phyloP scores from a whole-genome alignment of 345 rosid species.

The Gossypium australe region DNA sequence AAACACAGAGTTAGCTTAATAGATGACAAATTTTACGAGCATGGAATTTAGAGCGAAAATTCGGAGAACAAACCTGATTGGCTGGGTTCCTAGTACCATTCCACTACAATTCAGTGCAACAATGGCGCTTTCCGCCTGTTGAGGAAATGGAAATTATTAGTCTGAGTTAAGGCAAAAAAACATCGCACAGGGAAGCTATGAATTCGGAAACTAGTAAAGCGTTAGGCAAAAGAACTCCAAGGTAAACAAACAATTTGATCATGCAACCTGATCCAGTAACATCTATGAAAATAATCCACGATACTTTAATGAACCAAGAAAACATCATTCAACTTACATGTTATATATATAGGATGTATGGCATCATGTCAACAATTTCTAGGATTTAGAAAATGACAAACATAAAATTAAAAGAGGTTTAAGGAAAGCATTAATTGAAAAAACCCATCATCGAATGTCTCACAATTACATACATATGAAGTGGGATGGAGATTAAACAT shows the following conservation, averaged over 20 bases:
- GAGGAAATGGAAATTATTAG: conserved; percentile 12
- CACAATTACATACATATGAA: not conserved
- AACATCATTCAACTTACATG: not conserved
- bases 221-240: not conserved
- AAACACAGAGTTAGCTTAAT: not conserved
- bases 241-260: not conserved
- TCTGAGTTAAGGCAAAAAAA: not conserved
- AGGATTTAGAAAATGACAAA: not conserved
- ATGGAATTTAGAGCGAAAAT: not conserved
- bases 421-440: not conserved
- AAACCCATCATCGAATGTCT: not conserved
- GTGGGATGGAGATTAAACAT: not conserved
- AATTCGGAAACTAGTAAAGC: not conserved
- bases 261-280: not conserved
- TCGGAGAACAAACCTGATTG: conserved; percentile 42
- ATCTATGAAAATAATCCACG: not conserved
- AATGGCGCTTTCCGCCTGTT: conserved; percentile 83
- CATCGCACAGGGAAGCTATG: not conserved
- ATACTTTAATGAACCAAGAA: not conserved
- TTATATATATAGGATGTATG: too few species aligned
- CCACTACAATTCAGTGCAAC: conserved; percentile 74
- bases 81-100: conserved; percentile 64
- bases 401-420: not conserved
- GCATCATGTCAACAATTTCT: not conserved
- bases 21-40: not conserved